Conservation (phyloP, 1,284 basidiomycete genomes). For the Naganishia liquefaciens region DNA sequence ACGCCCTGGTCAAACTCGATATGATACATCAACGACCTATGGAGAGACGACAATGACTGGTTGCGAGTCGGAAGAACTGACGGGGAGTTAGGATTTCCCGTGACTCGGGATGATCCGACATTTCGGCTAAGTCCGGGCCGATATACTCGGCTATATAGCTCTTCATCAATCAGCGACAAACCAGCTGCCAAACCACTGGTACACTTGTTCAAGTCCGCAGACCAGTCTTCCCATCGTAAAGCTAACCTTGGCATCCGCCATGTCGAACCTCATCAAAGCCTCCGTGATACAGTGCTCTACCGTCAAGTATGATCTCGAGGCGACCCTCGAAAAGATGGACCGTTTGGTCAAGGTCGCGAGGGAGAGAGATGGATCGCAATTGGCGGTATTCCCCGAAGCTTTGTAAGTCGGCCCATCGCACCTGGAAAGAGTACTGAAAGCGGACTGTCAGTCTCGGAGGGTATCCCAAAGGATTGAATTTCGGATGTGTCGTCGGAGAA, state of each 20-base stretch:
- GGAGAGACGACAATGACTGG: not conserved
- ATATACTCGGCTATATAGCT: too few species aligned
- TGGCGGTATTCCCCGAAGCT: slow-evolving; percentile 39
- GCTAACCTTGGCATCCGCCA: too few species aligned
- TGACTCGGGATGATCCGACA: not conserved
- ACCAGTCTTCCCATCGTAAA: too few species aligned
- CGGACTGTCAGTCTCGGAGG: slow-evolving; percentile 56
- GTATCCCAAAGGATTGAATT: slow-evolving; percentile 66
- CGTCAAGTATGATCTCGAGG: slow-evolving; percentile 31
- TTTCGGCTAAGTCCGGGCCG: not conserved
- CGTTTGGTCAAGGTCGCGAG: slow-evolving; percentile 34
- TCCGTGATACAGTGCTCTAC: slow-evolving; percentile 38
- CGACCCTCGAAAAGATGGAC: slow-evolving; percentile 37
- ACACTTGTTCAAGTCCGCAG: not conserved
- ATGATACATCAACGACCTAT: slow-evolving; percentile 8
- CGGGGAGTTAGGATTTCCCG: too few species aligned
- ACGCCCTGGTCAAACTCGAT: not conserved
- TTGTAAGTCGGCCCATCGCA: slow-evolving; percentile 28
- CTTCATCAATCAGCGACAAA: not conserved
- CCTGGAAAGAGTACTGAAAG: not conserved
- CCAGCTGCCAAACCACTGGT: not conserved
- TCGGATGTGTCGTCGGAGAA: slow-evolving; percentile 63
- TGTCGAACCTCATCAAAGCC: slow-evolving; percentile 26
- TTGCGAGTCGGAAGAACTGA: too few species aligned
- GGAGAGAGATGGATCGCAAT: slow-evolving; percentile 34